Evolutionary conservation across 768 basidiomycete genomes (phyloP), one percentile per base, ranked within the genome.

Genomic region (Xerocomellus chrysenteron): DNA sequence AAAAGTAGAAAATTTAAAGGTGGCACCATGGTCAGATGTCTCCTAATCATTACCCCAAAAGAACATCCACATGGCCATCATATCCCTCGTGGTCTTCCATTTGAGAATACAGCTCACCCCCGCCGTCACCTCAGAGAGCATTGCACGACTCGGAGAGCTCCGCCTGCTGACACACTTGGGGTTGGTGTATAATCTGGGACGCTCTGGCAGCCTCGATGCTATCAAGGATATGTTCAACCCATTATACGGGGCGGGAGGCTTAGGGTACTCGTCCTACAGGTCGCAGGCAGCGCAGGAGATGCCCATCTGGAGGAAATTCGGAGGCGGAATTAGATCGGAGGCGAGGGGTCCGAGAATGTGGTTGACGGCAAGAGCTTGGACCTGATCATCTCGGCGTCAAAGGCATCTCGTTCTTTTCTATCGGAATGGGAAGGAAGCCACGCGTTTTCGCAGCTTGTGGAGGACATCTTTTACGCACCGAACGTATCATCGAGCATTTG

Each of bases 21-120:
- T n/a, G n/a, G n/a, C n/a, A n/a, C n/a, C n/a, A n/a, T n/a, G n/a
- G n/a, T n/a, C n/a, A n/a, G n/a, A n/a, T n/a, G n/a, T n/a, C n/a
- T n/a, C n/a, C n/a, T n/a, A n/a, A n/a, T n/a, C n/a, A n/a, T n/a
- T n/a, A n/a, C n/a, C n/a, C n/a, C n/a, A n/a, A n/a, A n/a, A n/a
- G n/a, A n/a, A n/a, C n/a, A n/a, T n/a, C n/a, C n/a, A n/a, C n/a
- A n/a, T n/a, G n/a, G n/a, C n/a, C n/a, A n/a, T n/a, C n/a, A n/a
- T n/a, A n/a, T n/a, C n/a, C n/a, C n/a, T n/a, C n/a, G n/a, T n/a
- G n/a, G 68, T 74, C 36, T 73, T 73, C 1, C 74, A 65, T 52
- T 64, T 75, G 24, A 71, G 75, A 53, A 58, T 73, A 12, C 70
- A 74, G 52, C 59, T 73, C 43, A 63, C 72, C 36, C n/a, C n/a